phyloP scores from a whole-genome alignment of 1,284 basidiomycete genomes.

The Trichosporon faecale region DNA sequence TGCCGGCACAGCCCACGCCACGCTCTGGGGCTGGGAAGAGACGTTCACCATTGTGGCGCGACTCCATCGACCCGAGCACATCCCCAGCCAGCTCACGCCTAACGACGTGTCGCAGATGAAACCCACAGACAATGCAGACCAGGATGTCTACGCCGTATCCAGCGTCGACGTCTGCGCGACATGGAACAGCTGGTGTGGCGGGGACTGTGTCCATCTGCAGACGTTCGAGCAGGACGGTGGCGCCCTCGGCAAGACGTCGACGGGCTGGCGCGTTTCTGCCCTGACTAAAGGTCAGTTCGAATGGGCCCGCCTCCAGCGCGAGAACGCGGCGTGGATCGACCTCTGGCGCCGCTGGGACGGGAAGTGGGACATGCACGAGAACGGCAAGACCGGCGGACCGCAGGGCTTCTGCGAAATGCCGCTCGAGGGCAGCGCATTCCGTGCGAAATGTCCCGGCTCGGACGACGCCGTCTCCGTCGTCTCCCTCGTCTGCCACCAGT shows the following conservation, averaged over 20 bases:
- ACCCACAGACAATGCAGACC: too few relatives aligned
- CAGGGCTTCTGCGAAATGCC: background rate
- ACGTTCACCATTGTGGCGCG: background rate
- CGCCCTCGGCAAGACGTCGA: background rate
- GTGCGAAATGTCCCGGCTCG: background rate
- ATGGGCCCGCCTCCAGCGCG: background rate
- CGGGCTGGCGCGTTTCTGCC: background rate
- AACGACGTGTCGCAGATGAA: too few relatives aligned
- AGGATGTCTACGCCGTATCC: background rate
- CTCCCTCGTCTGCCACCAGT: background rate
- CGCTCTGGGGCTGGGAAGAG: background rate
- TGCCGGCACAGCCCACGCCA: too few relatives aligned
- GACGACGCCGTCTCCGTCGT: background rate
- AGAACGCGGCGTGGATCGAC: background rate
- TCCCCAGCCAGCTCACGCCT: too few relatives aligned
- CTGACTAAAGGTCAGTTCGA: background rate
- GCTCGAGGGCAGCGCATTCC: background rate
- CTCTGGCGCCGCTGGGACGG: background rate
- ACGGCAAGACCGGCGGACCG: background rate
- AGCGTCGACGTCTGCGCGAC: too few relatives aligned
- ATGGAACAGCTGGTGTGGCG: too few relatives aligned
- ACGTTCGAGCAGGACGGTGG: background rate
- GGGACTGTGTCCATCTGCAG: background rate
- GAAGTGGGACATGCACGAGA: background rate
- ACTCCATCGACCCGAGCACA: background rate